Conservation (phyloP, 2,329 filamentous ascomycete species). For the Microcyclosporella mali region DNA sequence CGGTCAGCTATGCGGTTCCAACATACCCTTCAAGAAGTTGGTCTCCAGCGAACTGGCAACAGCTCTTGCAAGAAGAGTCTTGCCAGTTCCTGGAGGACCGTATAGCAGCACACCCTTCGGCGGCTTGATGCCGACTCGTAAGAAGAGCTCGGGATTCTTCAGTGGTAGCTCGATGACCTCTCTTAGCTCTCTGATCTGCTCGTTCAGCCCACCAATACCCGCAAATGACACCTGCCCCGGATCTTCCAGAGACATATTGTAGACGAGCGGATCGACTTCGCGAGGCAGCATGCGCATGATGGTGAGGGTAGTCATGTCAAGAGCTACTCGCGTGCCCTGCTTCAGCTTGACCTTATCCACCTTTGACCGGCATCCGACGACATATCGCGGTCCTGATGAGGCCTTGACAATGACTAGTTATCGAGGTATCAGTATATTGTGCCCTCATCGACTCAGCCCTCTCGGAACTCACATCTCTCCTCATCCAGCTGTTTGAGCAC, state of each 20-base stretch:
- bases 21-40: constrained; percentile 88
- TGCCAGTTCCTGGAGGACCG: constrained; percentile 92
- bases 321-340: constrained; percentile 92
- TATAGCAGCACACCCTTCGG: constrained; percentile 96
- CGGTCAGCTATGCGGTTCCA: not conserved
- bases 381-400: constrained; percentile 93
- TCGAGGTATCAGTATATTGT: constrained; percentile 5
- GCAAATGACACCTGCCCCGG: constrained; percentile 96
- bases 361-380: constrained; percentile 96
- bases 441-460: not conserved
- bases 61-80: constrained; percentile 87
- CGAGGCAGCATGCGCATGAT: constrained; percentile 99
- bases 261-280: constrained; percentile 96
- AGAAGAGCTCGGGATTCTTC: constrained; percentile 97
- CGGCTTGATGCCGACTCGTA: constrained; percentile 96
- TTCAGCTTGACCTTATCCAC: constrained; percentile 96
- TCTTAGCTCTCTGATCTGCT: constrained; percentile 93
- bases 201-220: constrained; percentile 94
- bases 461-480: constrained; percentile 73
- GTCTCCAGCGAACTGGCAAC: constrained; percentile 96
- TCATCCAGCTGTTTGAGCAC: constrained; percentile 98
- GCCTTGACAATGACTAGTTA: constrained; percentile 90
- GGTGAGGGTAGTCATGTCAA: constrained; percentile 98
- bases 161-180: constrained; percentile 97
- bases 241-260: constrained; percentile 99